Conservation (phyloP, 345 rosid species). For the Eucalyptus brandiana region DNA sequence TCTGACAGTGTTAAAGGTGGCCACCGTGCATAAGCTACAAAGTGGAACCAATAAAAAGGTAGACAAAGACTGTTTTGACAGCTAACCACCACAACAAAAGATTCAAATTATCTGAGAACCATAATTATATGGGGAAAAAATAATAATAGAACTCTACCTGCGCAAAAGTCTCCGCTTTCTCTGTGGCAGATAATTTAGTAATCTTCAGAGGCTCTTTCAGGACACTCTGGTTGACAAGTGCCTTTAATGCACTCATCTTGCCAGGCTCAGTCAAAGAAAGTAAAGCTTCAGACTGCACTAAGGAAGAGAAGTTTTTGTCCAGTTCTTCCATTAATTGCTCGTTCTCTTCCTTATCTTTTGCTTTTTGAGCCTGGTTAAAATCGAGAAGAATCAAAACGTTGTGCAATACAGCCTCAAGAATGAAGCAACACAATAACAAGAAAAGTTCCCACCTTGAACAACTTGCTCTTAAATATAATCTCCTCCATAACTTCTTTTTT, state of each 20-base stretch:
- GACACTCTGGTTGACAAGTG: constrained; percentile 27
- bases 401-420: neutral
- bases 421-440: neutral
- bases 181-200: constrained; percentile 3
- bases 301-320: constrained; percentile 58
- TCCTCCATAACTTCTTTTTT: constrained; percentile 92
- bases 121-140: neutral
- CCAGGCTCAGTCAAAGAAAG: constrained; percentile 53
- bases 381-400: neutral
- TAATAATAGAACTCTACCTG: constrained; percentile 18
- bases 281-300: constrained; percentile 49
- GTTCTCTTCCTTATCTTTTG: constrained; percentile 77
- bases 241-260: constrained; percentile 49
- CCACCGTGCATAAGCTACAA: neutral
- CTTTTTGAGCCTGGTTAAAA: constrained; percentile 65
- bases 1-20: neutral
- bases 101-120: neutral
- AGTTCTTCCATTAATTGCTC: constrained; percentile 68
- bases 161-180: constrained; percentile 1
- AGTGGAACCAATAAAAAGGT: neutral
- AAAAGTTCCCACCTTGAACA: constrained; percentile 58
- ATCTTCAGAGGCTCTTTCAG: constrained; percentile 20
- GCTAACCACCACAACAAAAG: neutral
- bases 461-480: constrained; percentile 90
- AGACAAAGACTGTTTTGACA: neutral